These are phyloP conservation scores for Peniophora sp. DNA, from an alignment of 1,284 basidiomycete genomes.

Conservation along the genomic window DNA sequence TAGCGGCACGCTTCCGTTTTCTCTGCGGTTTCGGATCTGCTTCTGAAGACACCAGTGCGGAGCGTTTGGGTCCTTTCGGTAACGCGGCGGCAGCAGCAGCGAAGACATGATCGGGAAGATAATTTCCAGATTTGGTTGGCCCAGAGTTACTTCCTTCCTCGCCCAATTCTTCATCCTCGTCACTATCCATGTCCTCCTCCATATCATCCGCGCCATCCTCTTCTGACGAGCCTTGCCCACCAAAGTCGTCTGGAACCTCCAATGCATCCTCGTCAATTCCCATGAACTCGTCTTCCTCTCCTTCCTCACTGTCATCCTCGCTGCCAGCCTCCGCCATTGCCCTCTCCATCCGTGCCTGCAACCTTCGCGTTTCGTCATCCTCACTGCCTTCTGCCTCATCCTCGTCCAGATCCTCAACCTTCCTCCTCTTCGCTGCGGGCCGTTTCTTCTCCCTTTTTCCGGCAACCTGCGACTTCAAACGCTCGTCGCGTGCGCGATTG, in stretches of 20 bases:
- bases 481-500: conserved; percentile 19
- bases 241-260: conserved; percentile 2
- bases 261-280: conserved; percentile 3
- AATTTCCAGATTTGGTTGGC: conserved; percentile 12
- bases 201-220: conserved; percentile 1
- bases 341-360: conserved; percentile 23
- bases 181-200: conserved; percentile 6
- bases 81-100: conserved; percentile 21
- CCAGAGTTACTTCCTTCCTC: neutral
- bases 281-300: conserved; percentile 7
- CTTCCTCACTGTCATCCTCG: conserved; percentile 10
- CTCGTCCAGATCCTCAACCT: conserved; percentile 9
- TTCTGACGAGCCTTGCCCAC: conserved; percentile 24
- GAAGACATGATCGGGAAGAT: conserved; percentile 30
- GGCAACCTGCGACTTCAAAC: conserved; percentile 20
- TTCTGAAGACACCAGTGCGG: conserved; percentile 4
- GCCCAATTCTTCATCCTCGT: conserved; percentile 8
- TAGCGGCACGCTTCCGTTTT: conserved; percentile 18
- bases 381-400: conserved; percentile 4
- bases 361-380: conserved; percentile 10
- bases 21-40: conserved; percentile 8
- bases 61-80: conserved; percentile 7
- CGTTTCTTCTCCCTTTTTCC: conserved; percentile 2
- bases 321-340: conserved; percentile 25
- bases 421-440: conserved; percentile 5